phyloP scores from a whole-genome alignment of 352 stramenopile genomes.

The Globisporangium canariense region DNA sequence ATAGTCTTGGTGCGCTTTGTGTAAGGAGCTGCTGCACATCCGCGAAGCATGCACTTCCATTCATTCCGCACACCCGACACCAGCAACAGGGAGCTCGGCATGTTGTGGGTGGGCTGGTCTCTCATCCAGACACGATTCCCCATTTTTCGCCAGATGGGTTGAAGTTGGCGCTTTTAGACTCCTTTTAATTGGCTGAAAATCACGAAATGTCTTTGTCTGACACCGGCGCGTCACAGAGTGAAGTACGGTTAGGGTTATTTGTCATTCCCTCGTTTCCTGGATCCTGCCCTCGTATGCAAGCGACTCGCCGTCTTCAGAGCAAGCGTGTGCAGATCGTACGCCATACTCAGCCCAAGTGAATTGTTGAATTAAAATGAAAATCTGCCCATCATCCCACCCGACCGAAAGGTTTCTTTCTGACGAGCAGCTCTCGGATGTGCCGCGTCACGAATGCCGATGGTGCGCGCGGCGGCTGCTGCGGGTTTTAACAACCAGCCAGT shows the following conservation, averaged over 20 bases:
- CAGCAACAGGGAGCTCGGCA: background rate
- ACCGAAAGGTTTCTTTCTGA: background rate
- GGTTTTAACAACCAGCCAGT: slow-evolving; percentile 3
- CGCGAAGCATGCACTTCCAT: background rate
- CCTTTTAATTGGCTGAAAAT: slow-evolving; percentile 14
- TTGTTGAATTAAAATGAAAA: background rate
- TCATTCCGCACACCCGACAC: background rate
- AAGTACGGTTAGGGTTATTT: background rate
- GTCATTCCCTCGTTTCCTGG: background rate
- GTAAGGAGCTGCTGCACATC: too few species aligned
- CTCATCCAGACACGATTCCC: background rate
- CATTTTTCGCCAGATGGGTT: slow-evolving; percentile 5
- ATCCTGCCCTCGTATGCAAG: too few species aligned
- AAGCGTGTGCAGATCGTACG: too few species aligned
- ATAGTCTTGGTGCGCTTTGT: too few species aligned
- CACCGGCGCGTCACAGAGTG: slow-evolving; percentile 17
- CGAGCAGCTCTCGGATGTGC: background rate
- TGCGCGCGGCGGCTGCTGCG: too few species aligned
- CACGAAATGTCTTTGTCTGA: slow-evolving; percentile 5
- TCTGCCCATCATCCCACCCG: background rate
- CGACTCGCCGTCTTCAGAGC: too few species aligned
- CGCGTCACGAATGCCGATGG: slow-evolving; percentile 1
- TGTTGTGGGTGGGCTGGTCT: background rate
- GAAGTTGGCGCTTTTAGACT: slow-evolving; percentile 9
- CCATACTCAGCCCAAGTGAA: too few species aligned